Evolutionary conservation across 192 early-diverging fungal genomes (phyloP).

Genomic region (Coemansia sp.): DNA sequence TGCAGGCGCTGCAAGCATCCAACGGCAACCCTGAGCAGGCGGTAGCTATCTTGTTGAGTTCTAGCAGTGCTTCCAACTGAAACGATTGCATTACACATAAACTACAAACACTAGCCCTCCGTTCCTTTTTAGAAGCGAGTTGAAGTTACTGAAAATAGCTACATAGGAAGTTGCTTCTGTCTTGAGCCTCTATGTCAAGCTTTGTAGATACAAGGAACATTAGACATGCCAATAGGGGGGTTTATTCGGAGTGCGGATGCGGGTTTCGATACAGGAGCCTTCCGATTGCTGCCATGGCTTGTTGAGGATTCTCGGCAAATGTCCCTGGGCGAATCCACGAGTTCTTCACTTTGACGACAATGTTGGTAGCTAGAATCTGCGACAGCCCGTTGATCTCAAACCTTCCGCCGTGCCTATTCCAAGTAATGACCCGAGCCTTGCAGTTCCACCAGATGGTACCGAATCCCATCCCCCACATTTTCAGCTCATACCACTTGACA

Average conservation of each 20-base stretch:
- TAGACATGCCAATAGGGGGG: too few species aligned
- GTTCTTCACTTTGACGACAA: constrained; percentile 15
- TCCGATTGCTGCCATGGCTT: constrained; percentile 18
- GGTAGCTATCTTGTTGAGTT: too few species aligned
- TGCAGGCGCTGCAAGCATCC: too few species aligned
- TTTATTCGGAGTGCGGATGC: constrained; percentile 18
- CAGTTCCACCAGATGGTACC: constrained; percentile 30
- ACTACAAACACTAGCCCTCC: too few species aligned
- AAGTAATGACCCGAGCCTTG: constrained; percentile 3
- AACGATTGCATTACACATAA: too few species aligned
- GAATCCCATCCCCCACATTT: constrained; percentile 14
- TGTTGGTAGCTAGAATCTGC: constrained; percentile 10
- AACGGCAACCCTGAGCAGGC: too few species aligned
- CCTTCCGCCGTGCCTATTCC: background rate
- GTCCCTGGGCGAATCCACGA: constrained; percentile 12
- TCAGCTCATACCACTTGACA: constrained; percentile 16
- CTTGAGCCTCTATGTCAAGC: too few species aligned
- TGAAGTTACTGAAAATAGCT: too few species aligned
- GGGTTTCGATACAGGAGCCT: constrained; percentile 4
- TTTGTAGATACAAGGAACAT: too few species aligned
- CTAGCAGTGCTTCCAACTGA: too few species aligned
- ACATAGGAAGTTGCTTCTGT: too few species aligned
- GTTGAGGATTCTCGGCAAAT: constrained; percentile 11
- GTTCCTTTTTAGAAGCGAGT: too few species aligned
- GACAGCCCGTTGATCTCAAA: constrained; percentile 6